Evolutionary conservation across 768 basidiomycete species (phyloP), one percentile per base, ranked within the genome.

Genomic region (Lactarius quietus): DNA sequence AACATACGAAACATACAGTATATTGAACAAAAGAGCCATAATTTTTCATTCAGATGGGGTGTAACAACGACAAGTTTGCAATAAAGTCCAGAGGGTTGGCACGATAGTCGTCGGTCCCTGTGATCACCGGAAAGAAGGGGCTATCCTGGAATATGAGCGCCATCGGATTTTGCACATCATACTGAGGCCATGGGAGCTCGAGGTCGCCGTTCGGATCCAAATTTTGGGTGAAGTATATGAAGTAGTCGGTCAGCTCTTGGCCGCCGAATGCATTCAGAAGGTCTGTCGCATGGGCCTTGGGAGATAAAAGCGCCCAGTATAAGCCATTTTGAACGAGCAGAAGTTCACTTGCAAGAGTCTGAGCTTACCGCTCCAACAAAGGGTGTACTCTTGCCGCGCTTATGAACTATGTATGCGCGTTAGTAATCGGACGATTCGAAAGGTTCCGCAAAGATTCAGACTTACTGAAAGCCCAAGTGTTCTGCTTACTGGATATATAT

Each of bases 341-440:
- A n/a, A 18, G 12, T 7, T 28, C 28, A 18, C 3, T 35, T 12
- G n/a, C n/a, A 26, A 17, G 48, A 28, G 14, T 23, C 0, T 20
- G 31, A 14, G 20, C 65, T 38, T 26, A 66, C 65, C 33, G 65
- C 38, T 57, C 65, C 65, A 29, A 66, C 23, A 56, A 62, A 62
- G 9, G 65, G 65, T 0, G 1, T 26, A 1, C 53, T 6, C 23
- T 66, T 66, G n/a, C 39, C 48, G 3, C 65, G 61, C 18, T 62
- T 66, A 29, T 62, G 51, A 58, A 66, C 65, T 66, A 8, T 15
- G 33, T 29, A 9, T 33, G 54, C 10, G 18, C 29, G 5, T 17
- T 26, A n/a, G 26, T 26, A 17, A 31, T 39, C 61, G 20, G 23
- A 23, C 28, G 18, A 41, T 6, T 51, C 23, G 35, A 51, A 15